Percentiles rank a stretch among this genome's conserved stretches.
These are phyloP conservation scores for Salvia rosmarinus DNA, from an alignment of 257 asterid species.

Conservation along the genomic window DNA sequence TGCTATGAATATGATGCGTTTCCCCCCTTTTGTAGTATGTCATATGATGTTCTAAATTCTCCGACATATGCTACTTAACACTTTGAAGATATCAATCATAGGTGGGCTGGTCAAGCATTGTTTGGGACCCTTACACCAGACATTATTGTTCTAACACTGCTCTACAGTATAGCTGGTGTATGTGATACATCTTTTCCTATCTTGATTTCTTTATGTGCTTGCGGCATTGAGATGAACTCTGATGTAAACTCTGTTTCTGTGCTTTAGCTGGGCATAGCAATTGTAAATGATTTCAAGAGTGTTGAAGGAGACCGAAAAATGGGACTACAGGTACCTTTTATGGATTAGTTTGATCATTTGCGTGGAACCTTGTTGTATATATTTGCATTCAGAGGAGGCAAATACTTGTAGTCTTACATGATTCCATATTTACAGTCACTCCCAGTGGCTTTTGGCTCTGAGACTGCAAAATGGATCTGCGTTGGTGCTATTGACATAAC, in stretches of 20 bases:
- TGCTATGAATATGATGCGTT: conserved; percentile 10
- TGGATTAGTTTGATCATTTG: conserved; percentile 11
- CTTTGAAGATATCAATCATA: conserved; percentile 40
- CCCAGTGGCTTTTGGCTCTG: conserved; percentile 95
- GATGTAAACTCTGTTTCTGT: background rate
- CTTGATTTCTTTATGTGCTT: conserved; percentile 14
- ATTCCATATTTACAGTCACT: conserved; percentile 63
- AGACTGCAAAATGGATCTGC: conserved; percentile 97
- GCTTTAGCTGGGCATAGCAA: conserved; percentile 88
- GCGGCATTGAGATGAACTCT: conserved; percentile 12
- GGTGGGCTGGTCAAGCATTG: conserved; percentile 99
- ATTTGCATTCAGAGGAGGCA: conserved; percentile 12
- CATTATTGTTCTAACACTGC: conserved; percentile 76
- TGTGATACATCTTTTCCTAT: conserved; percentile 31
- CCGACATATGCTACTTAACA: conserved; percentile 22
- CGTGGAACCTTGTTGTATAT: background rate
- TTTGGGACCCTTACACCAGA: conserved; percentile 93
- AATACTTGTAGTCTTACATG: conserved; percentile 23
- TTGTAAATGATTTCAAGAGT: conserved; percentile 96
- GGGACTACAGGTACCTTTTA: conserved; percentile 82
- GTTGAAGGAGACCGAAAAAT: conserved; percentile 88
- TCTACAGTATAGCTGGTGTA: conserved; percentile 96
- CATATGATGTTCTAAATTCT: conserved; percentile 18
- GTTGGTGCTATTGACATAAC: conserved; percentile 98
- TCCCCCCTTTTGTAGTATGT: background rate